phyloP scores from a whole-genome alignment of 495 filamentous ascomycete genomes.

The Talaromyces thailandensis region DNA sequence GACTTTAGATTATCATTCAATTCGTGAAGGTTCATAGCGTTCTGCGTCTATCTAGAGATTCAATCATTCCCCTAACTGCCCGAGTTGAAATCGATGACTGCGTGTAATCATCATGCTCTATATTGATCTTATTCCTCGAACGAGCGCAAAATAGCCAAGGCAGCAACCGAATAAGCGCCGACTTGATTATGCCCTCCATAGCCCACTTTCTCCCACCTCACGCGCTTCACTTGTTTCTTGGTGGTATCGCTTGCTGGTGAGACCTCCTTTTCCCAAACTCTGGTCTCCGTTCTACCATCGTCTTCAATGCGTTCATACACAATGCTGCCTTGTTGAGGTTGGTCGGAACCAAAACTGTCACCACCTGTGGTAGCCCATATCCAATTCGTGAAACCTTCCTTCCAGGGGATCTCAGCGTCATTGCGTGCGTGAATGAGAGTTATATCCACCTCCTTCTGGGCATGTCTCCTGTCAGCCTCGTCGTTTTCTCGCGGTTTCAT shows the following conservation, averaged over 20 bases:
- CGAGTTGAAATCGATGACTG: not conserved
- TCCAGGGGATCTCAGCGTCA: slow-evolving; percentile 68
- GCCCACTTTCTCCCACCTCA: slow-evolving; percentile 35
- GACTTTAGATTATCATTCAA: not conserved
- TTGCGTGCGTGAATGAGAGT: slow-evolving; percentile 67
- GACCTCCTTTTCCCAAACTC: slow-evolving; percentile 29
- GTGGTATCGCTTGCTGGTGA: slow-evolving; percentile 17
- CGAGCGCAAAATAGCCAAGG: slow-evolving; percentile 54
- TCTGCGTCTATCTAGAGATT: not conserved
- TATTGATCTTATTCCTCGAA: slow-evolving; percentile 39
- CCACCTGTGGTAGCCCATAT: slow-evolving; percentile 18
- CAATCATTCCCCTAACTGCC: not conserved
- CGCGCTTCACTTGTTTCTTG: slow-evolving; percentile 33
- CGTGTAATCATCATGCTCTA: slow-evolving; percentile 1
- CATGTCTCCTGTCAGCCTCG: slow-evolving; percentile 18
- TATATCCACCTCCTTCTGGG: slow-evolving; percentile 48
- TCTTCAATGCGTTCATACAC: slow-evolving; percentile 24
- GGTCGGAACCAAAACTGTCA: slow-evolving; percentile 13
- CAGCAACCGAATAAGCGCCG: slow-evolving; percentile 42
- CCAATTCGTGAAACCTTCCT: slow-evolving; percentile 45
- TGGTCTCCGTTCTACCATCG: slow-evolving; percentile 21
- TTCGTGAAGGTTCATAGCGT: not conserved
- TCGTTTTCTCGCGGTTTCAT: slow-evolving; percentile 16
- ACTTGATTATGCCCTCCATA: slow-evolving; percentile 46
- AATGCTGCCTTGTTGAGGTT: slow-evolving; percentile 31